A percentile compares a stretch with the other conserved stretches of the same genome.
phyloP scores from a whole-genome alignment of 352 stramenopile species.

The Aphanomyces cochlioides region DNA sequence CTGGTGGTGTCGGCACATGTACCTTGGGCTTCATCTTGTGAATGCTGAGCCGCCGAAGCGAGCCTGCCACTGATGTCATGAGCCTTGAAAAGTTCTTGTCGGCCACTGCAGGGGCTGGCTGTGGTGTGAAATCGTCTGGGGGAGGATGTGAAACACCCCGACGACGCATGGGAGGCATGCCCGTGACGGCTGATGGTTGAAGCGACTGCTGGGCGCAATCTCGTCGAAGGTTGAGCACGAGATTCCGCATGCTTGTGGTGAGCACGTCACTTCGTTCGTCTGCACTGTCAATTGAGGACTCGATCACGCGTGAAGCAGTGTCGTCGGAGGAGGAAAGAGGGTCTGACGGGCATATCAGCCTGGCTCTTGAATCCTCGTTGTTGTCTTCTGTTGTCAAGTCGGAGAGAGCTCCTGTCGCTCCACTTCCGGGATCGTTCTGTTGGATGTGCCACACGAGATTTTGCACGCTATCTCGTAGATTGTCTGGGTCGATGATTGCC shows the following conservation, averaged over 20 bases:
- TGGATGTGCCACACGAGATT: slow-evolving; percentile 53
- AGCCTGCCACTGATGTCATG: neutral
- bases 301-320: neutral
- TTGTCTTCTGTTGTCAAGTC: no score
- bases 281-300: neutral
- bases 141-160: slow-evolving; percentile 31
- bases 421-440: slow-evolving; percentile 30
- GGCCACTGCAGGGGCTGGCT: neutral
- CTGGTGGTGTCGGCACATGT: neutral
- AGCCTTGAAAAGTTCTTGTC: neutral
- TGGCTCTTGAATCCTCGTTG: no score
- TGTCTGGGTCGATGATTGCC: slow-evolving; percentile 45
- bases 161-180: slow-evolving; percentile 24
- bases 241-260: slow-evolving; percentile 63
- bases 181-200: slow-evolving; percentile 1
- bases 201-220: slow-evolving; percentile 48
- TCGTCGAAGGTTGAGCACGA: slow-evolving; percentile 71
- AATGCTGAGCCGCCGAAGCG: slow-evolving; percentile 8
- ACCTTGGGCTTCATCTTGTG: neutral
- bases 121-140: neutral
- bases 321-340: no score
- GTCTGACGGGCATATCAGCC: no score
- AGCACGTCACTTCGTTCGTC: slow-evolving; percentile 34
- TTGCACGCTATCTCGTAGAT: slow-evolving; percentile 46
- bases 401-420: no score